Conservation (phyloP, 2,329 filamentous ascomycete species). For the Lomentospora prolificans region DNA sequence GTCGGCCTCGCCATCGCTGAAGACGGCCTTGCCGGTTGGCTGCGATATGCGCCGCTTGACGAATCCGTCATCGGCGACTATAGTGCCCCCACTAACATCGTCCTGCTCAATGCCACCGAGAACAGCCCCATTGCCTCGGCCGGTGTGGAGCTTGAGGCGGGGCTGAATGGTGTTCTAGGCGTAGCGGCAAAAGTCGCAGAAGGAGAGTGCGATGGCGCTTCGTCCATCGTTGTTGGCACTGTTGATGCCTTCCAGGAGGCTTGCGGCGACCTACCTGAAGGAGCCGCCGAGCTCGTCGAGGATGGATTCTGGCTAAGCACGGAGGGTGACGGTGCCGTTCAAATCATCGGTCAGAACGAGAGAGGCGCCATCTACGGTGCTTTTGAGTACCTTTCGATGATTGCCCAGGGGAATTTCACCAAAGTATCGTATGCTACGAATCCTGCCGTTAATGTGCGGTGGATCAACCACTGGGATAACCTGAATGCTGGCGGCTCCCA, state of each 20-base stretch:
- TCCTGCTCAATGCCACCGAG: conserved; percentile 42
- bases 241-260: conserved; percentile 17
- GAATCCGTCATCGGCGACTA: conserved; percentile 22
- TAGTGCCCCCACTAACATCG: conserved; percentile 35
- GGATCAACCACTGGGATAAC: conserved; percentile 69
- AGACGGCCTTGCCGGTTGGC: conserved; percentile 51
- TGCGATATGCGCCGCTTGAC: conserved; percentile 49
- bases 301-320: conserved; percentile 55
- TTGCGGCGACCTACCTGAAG: conserved; percentile 20
- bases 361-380: conserved; percentile 59
- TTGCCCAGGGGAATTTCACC: conserved; percentile 50
- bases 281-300: conserved; percentile 33
- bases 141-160: conserved; percentile 46
- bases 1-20: conserved; percentile 38
- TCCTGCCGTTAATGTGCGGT: conserved; percentile 52
- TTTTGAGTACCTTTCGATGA: conserved; percentile 56
- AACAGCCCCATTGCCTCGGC: conserved; percentile 50
- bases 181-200: conserved; percentile 26
- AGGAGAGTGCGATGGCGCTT: not conserved
- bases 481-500: conserved; percentile 34
- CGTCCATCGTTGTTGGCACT: conserved; percentile 15
- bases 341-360: conserved; percentile 56
- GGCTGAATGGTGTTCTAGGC: conserved; percentile 46
- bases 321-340: conserved; percentile 27
- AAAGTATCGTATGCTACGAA: conserved; percentile 38